A percentile compares a stretch with the other conserved stretches of the same genome.
Evolutionary conservation across 192 early-diverging fungal species (phyloP).

Genomic region (Backusella parvicylindrica): DNA sequence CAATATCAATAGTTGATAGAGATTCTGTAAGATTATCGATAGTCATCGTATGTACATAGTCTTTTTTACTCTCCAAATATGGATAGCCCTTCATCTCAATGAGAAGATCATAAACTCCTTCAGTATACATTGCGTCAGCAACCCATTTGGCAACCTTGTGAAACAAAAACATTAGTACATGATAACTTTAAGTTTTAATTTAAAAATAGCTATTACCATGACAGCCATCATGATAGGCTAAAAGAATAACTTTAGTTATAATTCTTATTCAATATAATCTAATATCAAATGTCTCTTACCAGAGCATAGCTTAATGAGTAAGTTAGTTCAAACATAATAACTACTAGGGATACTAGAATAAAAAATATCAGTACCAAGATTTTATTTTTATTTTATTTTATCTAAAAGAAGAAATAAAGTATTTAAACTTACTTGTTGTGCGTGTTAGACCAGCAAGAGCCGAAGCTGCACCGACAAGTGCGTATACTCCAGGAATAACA

Average conservation of each 20-base stretch:
- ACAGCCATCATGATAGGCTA: slow-evolving; percentile 34
- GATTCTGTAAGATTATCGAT: slow-evolving; percentile 64
- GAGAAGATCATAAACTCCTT: slow-evolving; percentile 68
- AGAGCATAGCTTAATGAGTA: slow-evolving; percentile 89
- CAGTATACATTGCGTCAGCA: slow-evolving; percentile 59
- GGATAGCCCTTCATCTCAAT: slow-evolving; percentile 71
- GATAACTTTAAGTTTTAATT: neutral
- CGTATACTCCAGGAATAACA: slow-evolving; percentile 93
- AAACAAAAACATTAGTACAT: neutral
- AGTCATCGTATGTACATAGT: slow-evolving; percentile 61
- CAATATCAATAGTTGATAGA: slow-evolving; percentile 63
- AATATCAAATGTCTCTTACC: slow-evolving; percentile 9
- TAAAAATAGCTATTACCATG: slow-evolving; percentile 11
- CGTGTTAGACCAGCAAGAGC: slow-evolving; percentile 82
- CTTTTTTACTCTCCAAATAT: slow-evolving; percentile 72
- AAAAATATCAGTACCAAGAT: neutral
- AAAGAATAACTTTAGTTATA: slow-evolving; percentile 5
- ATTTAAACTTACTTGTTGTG: slow-evolving; percentile 53
- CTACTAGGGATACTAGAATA: slow-evolving; percentile 68
- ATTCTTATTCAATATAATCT: neutral
- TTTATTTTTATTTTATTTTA: neutral
- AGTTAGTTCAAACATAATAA: slow-evolving; percentile 99
- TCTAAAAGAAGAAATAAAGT: neutral
- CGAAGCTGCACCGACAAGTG: slow-evolving; percentile 90
- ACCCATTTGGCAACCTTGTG: slow-evolving; percentile 57